Evolutionary conservation across 768 basidiomycete genomes (phyloP), one percentile per base, ranked within the genome.

Genomic region (Tremella yokohamensis): DNA sequence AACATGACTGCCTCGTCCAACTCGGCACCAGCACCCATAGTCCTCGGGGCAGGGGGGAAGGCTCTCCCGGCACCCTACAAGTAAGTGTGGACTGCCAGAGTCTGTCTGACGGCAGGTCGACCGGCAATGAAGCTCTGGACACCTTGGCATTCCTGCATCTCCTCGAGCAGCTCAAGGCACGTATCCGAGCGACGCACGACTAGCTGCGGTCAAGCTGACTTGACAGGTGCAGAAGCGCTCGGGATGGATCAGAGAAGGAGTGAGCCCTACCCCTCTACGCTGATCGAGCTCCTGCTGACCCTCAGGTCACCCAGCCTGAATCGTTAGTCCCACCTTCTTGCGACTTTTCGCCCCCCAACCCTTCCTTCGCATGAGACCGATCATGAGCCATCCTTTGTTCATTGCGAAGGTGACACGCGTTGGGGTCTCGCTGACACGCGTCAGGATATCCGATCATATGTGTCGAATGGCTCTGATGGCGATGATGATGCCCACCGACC

Each of bases 391-490:
- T 34, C 29, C 29, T 34, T 34, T 34, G 29, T 34, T 34, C 29
- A 34, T 6, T 34, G 29, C 29, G 29, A 34, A 34, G 29, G 29
- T 34, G 29, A 34, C 29, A 34, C 29, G 29, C 29, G 29, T 34
- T 6, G 6, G 29, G 11, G 6, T 34, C 29, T 34, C 29, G 29
- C 29, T 34, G 29, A 34, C 29, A 34, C 29, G 29, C 29, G 29
- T 40, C 48, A 90, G 88, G 63, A 93, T 97, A 62, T 86, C 90
- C 8, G 94, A 98, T 76, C 93, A 97, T 69, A 97, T 96, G 94
- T 72, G 73, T 64, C 70, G 94, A 48, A 97, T 99, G 94, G 87
- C 90, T 1, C 74, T 97, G n/a, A 82, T 98, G 42, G 86, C 91
- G 3, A 86, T 99, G 84, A 87, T 90, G 60, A 83, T 84, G 4